Base-by-base conservation (phyloP, 2,329 filamentous ascomycete genomes). In the Seiridium cupressi region DNA sequence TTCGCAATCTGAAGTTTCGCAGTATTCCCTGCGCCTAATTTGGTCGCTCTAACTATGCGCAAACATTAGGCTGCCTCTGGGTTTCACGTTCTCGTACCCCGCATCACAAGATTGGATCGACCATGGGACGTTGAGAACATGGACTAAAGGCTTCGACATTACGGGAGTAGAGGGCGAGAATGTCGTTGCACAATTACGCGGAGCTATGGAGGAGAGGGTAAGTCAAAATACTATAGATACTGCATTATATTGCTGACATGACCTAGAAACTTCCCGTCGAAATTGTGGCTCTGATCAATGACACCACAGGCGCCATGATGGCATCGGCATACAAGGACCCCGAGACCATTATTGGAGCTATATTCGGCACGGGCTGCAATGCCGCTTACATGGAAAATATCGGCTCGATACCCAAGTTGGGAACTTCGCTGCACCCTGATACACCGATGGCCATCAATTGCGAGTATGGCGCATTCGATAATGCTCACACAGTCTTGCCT, bases 361-460 rank as follows among this genome's bases (percentile, higher is more conserved):
- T 92, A 68, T 92, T 92, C 71, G 89, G 89, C 65, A 92, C 89
- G 18, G 89, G 89, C 58, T 90, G 89, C 74, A 92, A 92, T 69
- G 89, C 89, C 51, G 89, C 89, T 34, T 92, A 92, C 75, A 90
- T 92, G 87, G 89, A 92, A 72, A 78, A 89, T 67, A 84, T 81
- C 61, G 88, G 88, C 59, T 86, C 84, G 5, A 84, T 91, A 62
- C 88, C 88, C 60, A 92, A 92, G 76, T 81, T 92, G 59, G 86
- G 91, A 74, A 81, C 89, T 78, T 88, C 89, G 63, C 81, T 92
- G 11, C 86, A 88, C 57, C 79, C 86, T 1, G 83, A 88, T 59
- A 84, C 82, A 59, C 86, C 84, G 35, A 88, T 91, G 71, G 87
- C 87, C 35, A 90, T 91, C 72, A 91, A 91, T 73, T 90, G 88